Base-by-base conservation (phyloP, 2,329 filamentous ascomycete species). In the Raffaelea albimanens region DNA sequence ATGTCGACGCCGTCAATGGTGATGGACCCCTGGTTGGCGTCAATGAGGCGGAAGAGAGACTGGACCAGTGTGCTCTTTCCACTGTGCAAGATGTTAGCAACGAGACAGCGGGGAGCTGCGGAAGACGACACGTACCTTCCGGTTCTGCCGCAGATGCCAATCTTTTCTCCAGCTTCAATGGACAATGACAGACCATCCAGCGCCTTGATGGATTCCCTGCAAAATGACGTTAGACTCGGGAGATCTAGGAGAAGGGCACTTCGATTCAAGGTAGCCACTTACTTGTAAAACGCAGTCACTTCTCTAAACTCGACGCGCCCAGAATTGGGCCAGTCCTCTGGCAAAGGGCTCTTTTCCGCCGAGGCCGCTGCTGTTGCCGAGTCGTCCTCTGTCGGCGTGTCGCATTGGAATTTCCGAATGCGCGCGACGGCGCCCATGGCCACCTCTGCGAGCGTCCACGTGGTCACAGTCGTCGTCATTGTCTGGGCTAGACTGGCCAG, bases 41-140 rank as follows among this genome's bases (percentile, higher is more conserved):
- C 67, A 10, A 75, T 55, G 52, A 77, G 65, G 18, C 72, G 67
- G 49, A 75, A 66, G 4, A 77, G 58, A 1, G 66, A 61, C 11
- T 69, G 58, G 21, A 61, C 50, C 2, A 63, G 50, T 1, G 56
- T 59, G 2, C 56, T 61, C 48, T 63, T 60, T 22, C 58, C 59
- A 36, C 56, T 29, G 25, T 29, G 25, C 25, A 29, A 29, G n/a
- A n/a, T 29, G 7, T 13, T 7, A 29, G 13, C 7, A 29, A 29
- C 25, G 13, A 13, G 25, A 29, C 25, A 29, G 13, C 7, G 13
- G 13, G 25, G 13, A 29, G 13, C 7, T 29, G 13, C 25, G 25
- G 13, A 13, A 29, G 25, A n/a, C n/a, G n/a, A n/a, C 13, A 29
- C 25, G 7, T 7, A 29, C 25, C 25, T 58, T 18, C 61, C 63